Percentiles rank a stretch among this genome's conserved stretches.
phyloP scores from a whole-genome alignment of 31 red algal species.

The Odonthalia washingtoniensis region DNA sequence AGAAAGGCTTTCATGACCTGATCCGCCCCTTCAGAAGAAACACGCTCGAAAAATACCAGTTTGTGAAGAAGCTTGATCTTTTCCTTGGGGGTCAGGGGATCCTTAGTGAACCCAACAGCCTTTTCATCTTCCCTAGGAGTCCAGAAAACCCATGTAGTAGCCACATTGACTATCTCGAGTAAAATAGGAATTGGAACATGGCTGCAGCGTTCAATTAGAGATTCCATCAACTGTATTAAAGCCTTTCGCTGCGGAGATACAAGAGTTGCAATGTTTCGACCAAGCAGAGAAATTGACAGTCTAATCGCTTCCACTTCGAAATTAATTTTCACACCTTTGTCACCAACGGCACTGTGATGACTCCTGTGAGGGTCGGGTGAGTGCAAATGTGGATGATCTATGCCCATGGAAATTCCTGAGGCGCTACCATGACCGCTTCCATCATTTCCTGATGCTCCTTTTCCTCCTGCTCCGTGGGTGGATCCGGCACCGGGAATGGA shows the following conservation, averaged over 20 bases:
- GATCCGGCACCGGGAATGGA: no score
- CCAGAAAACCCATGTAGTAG: slow-evolving; percentile 78
- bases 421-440: no score
- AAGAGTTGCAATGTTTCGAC: slow-evolving; percentile 55
- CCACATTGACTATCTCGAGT: no score
- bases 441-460: no score
- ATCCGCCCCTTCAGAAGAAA: slow-evolving; percentile 41
- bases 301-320: slow-evolving; percentile 66
- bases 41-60: slow-evolving; percentile 79
- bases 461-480: no score
- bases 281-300: slow-evolving; percentile 80
- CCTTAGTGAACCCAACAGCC: slow-evolving; percentile 25
- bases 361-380: no score
- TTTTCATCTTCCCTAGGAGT: slow-evolving; percentile 8
- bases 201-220: slow-evolving; percentile 63
- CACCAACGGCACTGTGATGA: no score
- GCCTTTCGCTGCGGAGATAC: slow-evolving; percentile 52
- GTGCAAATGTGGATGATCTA: no score
- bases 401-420: no score
- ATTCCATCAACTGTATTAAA: slow-evolving; percentile 63
- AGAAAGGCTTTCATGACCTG: slow-evolving; percentile 76
- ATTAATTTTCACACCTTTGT: not conserved
- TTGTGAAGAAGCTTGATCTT: slow-evolving; percentile 87
- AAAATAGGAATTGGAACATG: not conserved
- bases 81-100: slow-evolving; percentile 81